Evolutionary conservation across 169 alveolate genomes (phyloP).

Genomic region (Perkinsus chesapeaki): DNA sequence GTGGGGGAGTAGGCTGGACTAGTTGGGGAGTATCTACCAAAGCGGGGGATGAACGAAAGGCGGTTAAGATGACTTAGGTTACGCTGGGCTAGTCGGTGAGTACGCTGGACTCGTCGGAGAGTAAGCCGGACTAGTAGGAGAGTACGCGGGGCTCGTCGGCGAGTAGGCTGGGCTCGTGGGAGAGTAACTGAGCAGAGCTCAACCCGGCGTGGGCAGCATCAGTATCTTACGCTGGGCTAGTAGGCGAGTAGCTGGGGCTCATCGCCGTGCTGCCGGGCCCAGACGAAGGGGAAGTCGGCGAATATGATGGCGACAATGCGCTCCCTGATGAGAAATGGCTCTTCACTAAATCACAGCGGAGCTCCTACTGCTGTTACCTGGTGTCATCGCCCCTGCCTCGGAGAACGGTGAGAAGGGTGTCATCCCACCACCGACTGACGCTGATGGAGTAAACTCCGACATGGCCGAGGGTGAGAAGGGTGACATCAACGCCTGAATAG

Average conservation of each 20-base stretch:
- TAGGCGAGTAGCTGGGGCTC: constrained; percentile 54
- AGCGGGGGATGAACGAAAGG: constrained; percentile 24
- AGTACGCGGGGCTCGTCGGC: constrained; percentile 9
- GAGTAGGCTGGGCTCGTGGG: constrained; percentile 48
- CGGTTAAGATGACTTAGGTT: constrained; percentile 57
- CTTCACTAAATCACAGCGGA: too few species aligned
- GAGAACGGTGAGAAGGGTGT: neutral
- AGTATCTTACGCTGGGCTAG: constrained; percentile 57
- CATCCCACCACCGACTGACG: constrained; percentile 24
- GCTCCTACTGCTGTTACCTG: too few species aligned
- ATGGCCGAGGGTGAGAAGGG: constrained; percentile 42
- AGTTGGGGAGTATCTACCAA: constrained; percentile 66
- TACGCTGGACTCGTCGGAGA: constrained; percentile 25
- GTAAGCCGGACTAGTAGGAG: constrained; percentile 40
- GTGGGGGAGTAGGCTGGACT: constrained; percentile 57
- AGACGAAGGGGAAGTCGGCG: constrained; percentile 41
- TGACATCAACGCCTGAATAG: constrained; percentile 8
- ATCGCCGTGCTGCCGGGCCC: constrained; percentile 20
- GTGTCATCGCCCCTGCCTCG: neutral
- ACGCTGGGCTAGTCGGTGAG: constrained; percentile 76
- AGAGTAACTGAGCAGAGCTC: constrained; percentile 32
- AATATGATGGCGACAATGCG: constrained; percentile 53
- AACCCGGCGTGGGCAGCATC: constrained; percentile 23
- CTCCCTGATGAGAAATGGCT: constrained; percentile 29
- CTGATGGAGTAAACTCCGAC: constrained; percentile 43